Evolutionary conservation across 495 filamentous ascomycete genomes (phyloP), one percentile per base, ranked within the genome.

Genomic region (Penicillium soppii): DNA sequence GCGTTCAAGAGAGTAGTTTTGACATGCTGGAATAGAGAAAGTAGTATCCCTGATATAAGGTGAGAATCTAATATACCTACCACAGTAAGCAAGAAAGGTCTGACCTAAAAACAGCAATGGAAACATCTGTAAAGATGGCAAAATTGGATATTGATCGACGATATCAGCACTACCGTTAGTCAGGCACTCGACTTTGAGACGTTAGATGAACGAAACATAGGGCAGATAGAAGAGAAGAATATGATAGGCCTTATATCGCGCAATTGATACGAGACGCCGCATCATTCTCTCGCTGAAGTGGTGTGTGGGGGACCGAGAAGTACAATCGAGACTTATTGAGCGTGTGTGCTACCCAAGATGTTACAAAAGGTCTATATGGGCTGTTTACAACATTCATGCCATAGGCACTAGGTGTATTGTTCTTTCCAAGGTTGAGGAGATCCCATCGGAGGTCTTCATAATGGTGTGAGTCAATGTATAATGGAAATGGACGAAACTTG

Each of bases 1-100:
- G 26, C 43, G 7, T 50, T 41, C 47, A 47, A 10, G 0, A 47
- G 56, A 12, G 52, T 59, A 40, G 56, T 53, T 8, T 59, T 25
- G 2, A 30, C 43, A 25, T 38, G 9, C 2, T 45, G 12, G 20
- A 23, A 22, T 3, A 21, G 43, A 9, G 26, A 16, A 17, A 43
- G n/a, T 7, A 35, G 4, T 38, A 39, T 10, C 3, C 20, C 50
- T 47, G 20, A 10, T 30, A 17, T 7, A 4, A 23, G 13, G 7
- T 50, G 7, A 54, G 38, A 23, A 25, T 22, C 7, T 42, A 13
- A 21, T 23, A 10, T 16, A 32, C 5, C 9, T 21, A 21, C 17
- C 6, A 47, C 15, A 20, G 27, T 33, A 29, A 33, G 4, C 9
- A 19, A 7, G 17, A 7, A 10, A 10, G 4, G 10, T 40, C 50